Conservation (phyloP, 2,329 filamentous ascomycete species). For the Monilinia vaccinii-corymbosi region DNA sequence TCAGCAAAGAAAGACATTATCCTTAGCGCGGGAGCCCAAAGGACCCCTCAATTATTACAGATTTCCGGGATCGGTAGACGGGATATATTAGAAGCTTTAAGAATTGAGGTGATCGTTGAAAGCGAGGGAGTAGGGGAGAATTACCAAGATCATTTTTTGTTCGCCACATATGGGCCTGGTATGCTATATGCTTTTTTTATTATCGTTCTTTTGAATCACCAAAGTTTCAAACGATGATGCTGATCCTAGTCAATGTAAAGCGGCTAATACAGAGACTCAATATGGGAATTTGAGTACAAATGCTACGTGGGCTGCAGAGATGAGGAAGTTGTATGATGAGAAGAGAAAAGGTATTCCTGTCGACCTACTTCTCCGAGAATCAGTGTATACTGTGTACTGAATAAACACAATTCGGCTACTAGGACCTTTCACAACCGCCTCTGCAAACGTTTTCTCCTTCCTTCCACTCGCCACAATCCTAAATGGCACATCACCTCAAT, state of each 20-base stretch:
- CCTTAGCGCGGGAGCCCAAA: constrained; percentile 40
- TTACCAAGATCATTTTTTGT: constrained; percentile 35
- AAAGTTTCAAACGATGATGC: neutral
- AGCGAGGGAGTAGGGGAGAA: constrained; percentile 44
- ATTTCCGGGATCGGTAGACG: constrained; percentile 41
- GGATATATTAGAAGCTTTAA: constrained; percentile 34
- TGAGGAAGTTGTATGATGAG: constrained; percentile 1
- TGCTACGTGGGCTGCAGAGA: constrained; percentile 6
- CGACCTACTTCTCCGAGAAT: rapidly evolving
- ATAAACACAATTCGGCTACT: neutral
- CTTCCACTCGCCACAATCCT: neutral
- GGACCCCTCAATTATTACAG: constrained; percentile 43
- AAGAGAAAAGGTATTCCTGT: neutral
- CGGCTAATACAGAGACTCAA: neutral
- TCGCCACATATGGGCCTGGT: neutral
- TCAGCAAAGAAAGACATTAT: constrained; percentile 36
- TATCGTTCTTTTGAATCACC: no score
- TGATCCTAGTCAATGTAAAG: neutral
- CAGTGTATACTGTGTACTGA: neutral
- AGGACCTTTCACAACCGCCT: constrained; percentile 9
- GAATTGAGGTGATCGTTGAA: constrained; percentile 35
- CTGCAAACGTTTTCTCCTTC: neutral
- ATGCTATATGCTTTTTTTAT: neutral
- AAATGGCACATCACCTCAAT: neutral
- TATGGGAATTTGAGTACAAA: constrained; percentile 8